Conservation (phyloP, 164 flowering plant species). For the Umbellularia californica region DNA sequence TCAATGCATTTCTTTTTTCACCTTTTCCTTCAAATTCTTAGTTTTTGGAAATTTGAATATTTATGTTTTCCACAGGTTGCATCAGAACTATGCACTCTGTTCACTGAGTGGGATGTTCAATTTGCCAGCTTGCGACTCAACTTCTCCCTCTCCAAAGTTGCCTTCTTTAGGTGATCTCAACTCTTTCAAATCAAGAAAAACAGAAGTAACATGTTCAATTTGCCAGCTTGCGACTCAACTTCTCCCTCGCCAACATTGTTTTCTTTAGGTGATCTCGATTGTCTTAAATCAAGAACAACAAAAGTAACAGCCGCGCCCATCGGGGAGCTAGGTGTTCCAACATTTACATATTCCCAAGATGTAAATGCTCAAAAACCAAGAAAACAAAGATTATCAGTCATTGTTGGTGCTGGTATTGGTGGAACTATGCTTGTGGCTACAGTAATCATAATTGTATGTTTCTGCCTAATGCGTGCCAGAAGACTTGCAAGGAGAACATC, state of each 20-base stretch:
- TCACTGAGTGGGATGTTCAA: constrained; percentile 11
- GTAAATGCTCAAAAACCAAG: constrained; percentile 22
- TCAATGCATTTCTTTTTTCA: neutral
- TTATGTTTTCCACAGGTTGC: constrained; percentile 22
- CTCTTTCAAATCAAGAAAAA: constrained; percentile 18
- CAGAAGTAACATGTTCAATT: constrained; percentile 8
- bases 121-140: constrained; percentile 16
- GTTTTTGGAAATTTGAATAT: constrained; percentile 1
- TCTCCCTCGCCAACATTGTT: constrained; percentile 13
- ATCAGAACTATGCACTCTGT: constrained; percentile 13
- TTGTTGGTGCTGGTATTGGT: constrained; percentile 29
- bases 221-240: constrained; percentile 14
- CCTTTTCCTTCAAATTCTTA: neutral
- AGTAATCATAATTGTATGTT: constrained; percentile 27
- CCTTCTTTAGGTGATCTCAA: constrained; percentile 8
- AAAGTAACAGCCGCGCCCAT: constrained; percentile 20
- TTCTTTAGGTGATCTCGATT: constrained; percentile 8
- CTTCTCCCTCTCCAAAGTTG: constrained; percentile 12
- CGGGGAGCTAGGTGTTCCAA: constrained; percentile 31
- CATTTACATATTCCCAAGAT: constrained; percentile 28
- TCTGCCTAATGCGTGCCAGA: constrained; percentile 38
- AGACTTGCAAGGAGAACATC: constrained; percentile 31
- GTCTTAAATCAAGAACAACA: constrained; percentile 18
- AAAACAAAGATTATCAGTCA: constrained; percentile 28
- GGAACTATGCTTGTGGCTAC: constrained; percentile 35